phyloP scores from a whole-genome alignment of 2,329 filamentous ascomycete species.

The Leptographium wingfieldii region DNA sequence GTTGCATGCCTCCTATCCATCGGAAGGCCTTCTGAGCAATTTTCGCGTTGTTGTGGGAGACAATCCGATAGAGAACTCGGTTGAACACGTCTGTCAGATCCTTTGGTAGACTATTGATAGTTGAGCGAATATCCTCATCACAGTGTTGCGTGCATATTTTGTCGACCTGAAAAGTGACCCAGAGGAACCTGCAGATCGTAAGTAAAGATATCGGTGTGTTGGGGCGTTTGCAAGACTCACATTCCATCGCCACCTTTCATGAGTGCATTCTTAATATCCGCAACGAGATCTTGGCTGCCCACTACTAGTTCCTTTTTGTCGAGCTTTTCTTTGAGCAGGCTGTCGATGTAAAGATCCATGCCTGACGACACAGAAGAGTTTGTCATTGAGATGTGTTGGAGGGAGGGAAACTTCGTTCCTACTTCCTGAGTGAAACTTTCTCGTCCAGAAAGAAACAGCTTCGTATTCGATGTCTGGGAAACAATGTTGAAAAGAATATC shows the following conservation, averaged over 20 bases:
- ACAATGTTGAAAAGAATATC: neutral
- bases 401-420: neutral
- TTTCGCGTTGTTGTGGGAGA: neutral
- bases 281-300: neutral
- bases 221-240: neutral
- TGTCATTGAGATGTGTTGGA: neutral
- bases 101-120: neutral
- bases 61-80: neutral
- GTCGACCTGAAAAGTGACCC: neutral
- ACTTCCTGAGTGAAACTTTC: neutral
- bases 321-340: neutral
- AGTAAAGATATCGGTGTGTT: neutral
- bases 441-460: neutral
- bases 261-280: neutral
- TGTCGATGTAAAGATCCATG: neutral
- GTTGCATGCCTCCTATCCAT: neutral
- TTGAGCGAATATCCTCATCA: neutral
- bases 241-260: neutral
- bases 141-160: neutral
- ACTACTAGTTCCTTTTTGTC: neutral
- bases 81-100: neutral
- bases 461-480: neutral
- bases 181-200: neutral
- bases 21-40: neutral
- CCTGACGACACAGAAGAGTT: neutral